Evolutionary conservation across 2,329 filamentous ascomycete genomes (phyloP), one percentile per base, ranked within the genome.

Genomic region (Fusarium sp.): DNA sequence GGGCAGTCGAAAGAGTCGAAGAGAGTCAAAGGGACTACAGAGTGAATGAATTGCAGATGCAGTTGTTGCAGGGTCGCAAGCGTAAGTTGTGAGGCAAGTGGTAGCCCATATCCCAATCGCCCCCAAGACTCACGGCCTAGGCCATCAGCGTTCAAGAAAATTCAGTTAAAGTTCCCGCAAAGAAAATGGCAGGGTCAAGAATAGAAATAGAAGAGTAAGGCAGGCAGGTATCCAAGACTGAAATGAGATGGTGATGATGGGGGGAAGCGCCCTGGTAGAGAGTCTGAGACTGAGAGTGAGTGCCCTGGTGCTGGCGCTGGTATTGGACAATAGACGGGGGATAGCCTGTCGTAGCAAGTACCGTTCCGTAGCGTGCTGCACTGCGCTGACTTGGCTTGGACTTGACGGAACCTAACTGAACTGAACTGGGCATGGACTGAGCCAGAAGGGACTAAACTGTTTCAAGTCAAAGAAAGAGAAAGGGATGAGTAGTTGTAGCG

Each of bases 81-180:
- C 77, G 75, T 73, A 73, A 73, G 76, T 74, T 76, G 77, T 74
- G 75, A 79, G 76, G 77, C 77, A 80, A 78, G 74, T 73, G 76
- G 73, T 76, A 80, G 80, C 79, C 79, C 81, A 80, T 77, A 73
- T 80, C 78, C 80, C 81, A 82, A 82, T 82, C 81, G 81, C 79
- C 79, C 59, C 74, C 77, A 73, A 77, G 61, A 73, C 70, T 79
- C 76, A 75, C 75, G 73, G 75, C 73, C 74, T 78, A 80, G 75
- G 79, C 80, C 80, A 82, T 81, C 77, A 79, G 80, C 74, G 69
- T 64, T 35, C 52, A 45, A 64, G 39, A 73, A 33, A 56, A 46
- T 63, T 56, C 45, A 33, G 27, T 60, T 57, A 41, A 60, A 58
- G 38, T 59, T 68, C 57, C 65, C 59, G 63, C 42, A 54, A 39